Evolutionary conservation across 148 eudicot genomes (phyloP).

Genomic region (Nyssa sinensis): DNA sequence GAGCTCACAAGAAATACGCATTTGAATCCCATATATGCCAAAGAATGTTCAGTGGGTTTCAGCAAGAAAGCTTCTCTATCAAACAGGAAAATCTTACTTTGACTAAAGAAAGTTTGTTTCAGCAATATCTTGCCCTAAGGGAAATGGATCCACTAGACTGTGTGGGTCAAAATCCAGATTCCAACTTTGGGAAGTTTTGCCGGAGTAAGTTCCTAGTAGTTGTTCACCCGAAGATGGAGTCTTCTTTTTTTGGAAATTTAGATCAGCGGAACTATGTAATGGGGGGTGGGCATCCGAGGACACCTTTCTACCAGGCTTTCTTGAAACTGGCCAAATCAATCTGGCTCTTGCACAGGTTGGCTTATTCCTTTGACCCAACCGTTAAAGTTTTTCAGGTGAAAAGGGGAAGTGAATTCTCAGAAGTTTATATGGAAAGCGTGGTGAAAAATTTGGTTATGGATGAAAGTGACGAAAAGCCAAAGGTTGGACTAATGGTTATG

Average conservation of each 20-base stretch:
- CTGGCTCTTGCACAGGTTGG: slow-evolving; percentile 88
- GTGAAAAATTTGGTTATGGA: slow-evolving; percentile 50
- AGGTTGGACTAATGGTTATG: slow-evolving; percentile 90
- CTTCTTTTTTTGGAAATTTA: slow-evolving; percentile 86
- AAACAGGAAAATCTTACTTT: slow-evolving; percentile 40
- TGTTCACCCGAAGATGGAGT: slow-evolving; percentile 91
- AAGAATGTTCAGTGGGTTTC: slow-evolving; percentile 79
- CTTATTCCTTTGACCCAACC: slow-evolving; percentile 79
- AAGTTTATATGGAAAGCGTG: slow-evolving; percentile 88
- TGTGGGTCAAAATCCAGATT: slow-evolving; percentile 82
- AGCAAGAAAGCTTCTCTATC: slow-evolving; percentile 67
- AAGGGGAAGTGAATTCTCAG: slow-evolving; percentile 73
- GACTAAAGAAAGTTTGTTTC: slow-evolving; percentile 64
- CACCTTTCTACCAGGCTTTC: slow-evolving; percentile 91
- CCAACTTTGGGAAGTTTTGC: slow-evolving; percentile 83
- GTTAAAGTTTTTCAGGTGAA: slow-evolving; percentile 83
- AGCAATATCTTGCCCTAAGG: slow-evolving; percentile 74
- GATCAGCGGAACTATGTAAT: slow-evolving; percentile 80
- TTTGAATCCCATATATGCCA: slow-evolving; percentile 91
- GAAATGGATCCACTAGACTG: slow-evolving; percentile 91
- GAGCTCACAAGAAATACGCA: slow-evolving; percentile 95
- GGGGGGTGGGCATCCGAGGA: slow-evolving; percentile 97
- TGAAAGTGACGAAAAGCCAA: slow-evolving; percentile 61
- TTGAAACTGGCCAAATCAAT: slow-evolving; percentile 82
- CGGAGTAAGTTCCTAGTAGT: slow-evolving; percentile 66